These are phyloP conservation scores for Candida namnaoensis DNA, from an alignment of 805 yeast species.

Conservation along the genomic window DNA sequence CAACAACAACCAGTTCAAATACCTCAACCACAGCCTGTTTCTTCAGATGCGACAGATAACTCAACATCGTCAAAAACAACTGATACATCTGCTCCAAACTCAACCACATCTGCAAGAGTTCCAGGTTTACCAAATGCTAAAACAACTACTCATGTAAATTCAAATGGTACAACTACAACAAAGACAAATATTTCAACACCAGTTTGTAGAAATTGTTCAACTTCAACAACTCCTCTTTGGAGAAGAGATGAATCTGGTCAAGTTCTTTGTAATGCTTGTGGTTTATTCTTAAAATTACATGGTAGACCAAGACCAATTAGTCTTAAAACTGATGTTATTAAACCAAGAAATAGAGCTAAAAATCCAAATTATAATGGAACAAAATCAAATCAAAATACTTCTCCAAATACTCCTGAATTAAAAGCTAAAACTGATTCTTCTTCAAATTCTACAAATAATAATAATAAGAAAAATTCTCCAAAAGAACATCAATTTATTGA, in stretches of 20 bases:
- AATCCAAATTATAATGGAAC: slow-evolving; percentile 21
- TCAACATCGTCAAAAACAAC: too few species aligned
- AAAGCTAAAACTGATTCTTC: slow-evolving; percentile 9
- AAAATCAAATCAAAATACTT: slow-evolving; percentile 13
- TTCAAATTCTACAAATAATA: slow-evolving; percentile 1
- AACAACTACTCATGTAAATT: slow-evolving; percentile 42
- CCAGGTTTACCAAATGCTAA: slow-evolving; percentile 56
- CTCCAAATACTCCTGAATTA: slow-evolving; percentile 13
- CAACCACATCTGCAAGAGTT: too few species aligned
- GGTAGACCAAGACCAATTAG: slow-evolving; percentile 91
- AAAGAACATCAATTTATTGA: not conserved
- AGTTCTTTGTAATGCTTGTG: slow-evolving; percentile 93
- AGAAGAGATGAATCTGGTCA: slow-evolving; percentile 87
- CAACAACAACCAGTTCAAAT: too few species aligned
- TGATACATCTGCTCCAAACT: too few species aligned
- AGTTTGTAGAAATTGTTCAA: slow-evolving; percentile 82
- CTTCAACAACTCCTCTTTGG: slow-evolving; percentile 94
- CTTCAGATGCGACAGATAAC: too few species aligned
- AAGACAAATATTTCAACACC: slow-evolving; percentile 57
- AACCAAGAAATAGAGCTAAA: slow-evolving; percentile 80
- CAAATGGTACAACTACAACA: slow-evolving; percentile 57
- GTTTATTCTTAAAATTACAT: slow-evolving; percentile 79
- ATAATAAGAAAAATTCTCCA: slow-evolving; percentile 6
- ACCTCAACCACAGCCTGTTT: too few species aligned
- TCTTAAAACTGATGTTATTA: slow-evolving; percentile 85